Conservation (phyloP, 768 basidiomycete genomes). For the Boletus rubroflammeus region DNA sequence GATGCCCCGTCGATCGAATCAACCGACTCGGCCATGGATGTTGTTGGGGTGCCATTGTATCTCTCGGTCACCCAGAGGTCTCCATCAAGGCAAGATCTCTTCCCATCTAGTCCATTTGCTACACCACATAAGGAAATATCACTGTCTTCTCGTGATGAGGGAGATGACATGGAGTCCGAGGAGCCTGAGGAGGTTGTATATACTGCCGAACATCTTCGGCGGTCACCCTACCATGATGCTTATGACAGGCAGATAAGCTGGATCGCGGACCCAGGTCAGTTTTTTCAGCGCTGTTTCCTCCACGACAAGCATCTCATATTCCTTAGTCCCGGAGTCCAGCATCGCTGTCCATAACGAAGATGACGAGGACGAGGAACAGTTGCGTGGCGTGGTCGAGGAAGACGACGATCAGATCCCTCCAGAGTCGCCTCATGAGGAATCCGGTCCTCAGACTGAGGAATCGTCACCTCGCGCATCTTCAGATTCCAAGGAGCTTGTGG, state of each 20-base stretch:
- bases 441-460: conserved; percentile 46
- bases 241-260: conserved; percentile 66
- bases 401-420: conserved; percentile 53
- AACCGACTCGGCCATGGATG: conserved; percentile 40
- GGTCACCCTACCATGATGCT: conserved; percentile 47
- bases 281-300: conserved; percentile 1
- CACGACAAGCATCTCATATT: conserved; percentile 9
- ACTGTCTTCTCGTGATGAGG: conserved; percentile 49
- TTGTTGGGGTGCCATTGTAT: conserved; percentile 49
- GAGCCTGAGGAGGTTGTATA: conserved; percentile 58
- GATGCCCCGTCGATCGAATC: conserved; percentile 49
- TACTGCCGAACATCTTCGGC: conserved; percentile 51
- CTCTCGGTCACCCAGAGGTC: conserved; percentile 39
- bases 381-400: conserved; percentile 33
- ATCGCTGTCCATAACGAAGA: conserved; percentile 59
- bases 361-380: conserved; percentile 42
- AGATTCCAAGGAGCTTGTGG: conserved; percentile 57
- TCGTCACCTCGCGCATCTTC: conserved; percentile 54
- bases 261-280: conserved; percentile 69
- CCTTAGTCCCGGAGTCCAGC: conserved; percentile 55
- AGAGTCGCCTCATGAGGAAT: conserved; percentile 47
- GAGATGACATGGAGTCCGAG: conserved; percentile 41
- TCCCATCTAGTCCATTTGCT: conserved; percentile 69
- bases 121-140: conserved; percentile 65
- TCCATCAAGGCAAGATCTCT: conserved; percentile 54